These are phyloP conservation scores for Inonotus obliquus DNA, from an alignment of 1,284 basidiomycete species.

Conservation along the genomic window DNA sequence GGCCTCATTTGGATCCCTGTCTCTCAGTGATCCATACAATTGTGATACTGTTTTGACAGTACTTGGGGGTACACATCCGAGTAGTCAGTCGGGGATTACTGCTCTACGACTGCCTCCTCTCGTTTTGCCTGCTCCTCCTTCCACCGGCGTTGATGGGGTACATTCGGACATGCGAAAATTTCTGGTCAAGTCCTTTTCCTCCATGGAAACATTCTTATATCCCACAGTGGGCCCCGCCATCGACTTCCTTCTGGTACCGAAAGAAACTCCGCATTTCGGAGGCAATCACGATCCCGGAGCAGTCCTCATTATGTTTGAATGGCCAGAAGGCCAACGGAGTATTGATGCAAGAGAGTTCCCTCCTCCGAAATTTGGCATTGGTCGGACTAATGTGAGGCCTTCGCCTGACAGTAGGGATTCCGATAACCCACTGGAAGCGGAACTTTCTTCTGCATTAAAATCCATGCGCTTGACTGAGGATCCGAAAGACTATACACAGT, in stretches of 20 bases:
- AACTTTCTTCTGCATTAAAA: conserved; percentile 41
- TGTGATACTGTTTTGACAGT: conserved; percentile 72
- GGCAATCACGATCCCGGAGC: conserved; percentile 68
- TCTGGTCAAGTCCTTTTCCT: conserved; percentile 57
- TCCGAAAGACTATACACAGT: conserved; percentile 30
- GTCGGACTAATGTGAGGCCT: conserved; percentile 12
- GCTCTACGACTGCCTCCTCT: conserved; percentile 72
- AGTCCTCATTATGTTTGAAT: conserved; percentile 50
- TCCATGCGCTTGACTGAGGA: conserved; percentile 37
- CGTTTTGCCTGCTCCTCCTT: conserved; percentile 47
- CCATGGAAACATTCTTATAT: conserved; percentile 59
- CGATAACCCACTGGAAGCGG: conserved; percentile 30
- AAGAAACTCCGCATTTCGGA: conserved; percentile 66
- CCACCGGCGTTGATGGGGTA: conserved; percentile 33
- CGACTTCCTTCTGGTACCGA: conserved; percentile 77
- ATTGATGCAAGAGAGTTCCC: conserved; percentile 54
- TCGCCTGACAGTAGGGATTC: conserved; percentile 19
- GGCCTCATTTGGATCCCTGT: conserved; percentile 58
- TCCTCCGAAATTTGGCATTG: conserved; percentile 41
- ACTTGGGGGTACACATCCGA: conserved; percentile 65
- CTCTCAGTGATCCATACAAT: conserved; percentile 55
- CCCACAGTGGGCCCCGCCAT: conserved; percentile 58
- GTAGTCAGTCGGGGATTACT: conserved; percentile 62
- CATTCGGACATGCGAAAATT: conserved; percentile 55
- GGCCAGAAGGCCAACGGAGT: conserved; percentile 35